Conservation (phyloP, 2,329 filamentous ascomycete species). For the Trichoderma citrinoviride region DNA sequence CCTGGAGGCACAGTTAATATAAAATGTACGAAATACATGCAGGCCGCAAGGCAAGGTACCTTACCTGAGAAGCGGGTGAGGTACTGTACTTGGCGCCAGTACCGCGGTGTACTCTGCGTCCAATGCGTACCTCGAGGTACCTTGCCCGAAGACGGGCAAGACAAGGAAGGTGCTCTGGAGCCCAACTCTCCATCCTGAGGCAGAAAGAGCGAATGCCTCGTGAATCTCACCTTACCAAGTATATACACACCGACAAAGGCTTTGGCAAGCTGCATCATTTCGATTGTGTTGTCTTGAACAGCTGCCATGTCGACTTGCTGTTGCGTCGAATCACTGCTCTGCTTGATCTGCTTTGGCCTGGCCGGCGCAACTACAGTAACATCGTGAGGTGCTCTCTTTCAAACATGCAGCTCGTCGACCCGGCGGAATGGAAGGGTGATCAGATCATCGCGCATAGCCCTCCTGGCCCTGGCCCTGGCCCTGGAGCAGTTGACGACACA, state of each 20-base stretch:
- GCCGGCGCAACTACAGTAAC: neutral
- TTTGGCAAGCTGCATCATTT: neutral
- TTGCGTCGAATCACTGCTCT: neutral
- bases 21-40: neutral
- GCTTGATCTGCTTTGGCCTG: neutral
- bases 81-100: neutral
- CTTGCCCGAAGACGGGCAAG: neutral
- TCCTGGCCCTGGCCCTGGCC: neutral
- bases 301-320: neutral
- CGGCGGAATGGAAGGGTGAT: slow-evolving; percentile 1
- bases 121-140: neutral
- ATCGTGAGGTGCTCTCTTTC: neutral
- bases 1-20: neutral
- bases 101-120: no score
- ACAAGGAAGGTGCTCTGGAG: neutral
- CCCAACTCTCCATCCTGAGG: neutral
- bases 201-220: neutral
- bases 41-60: neutral
- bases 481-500: neutral
- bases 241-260: neutral
- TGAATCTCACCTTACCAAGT: neutral
- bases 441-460: slow-evolving; percentile 4
- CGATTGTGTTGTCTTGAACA: no score
- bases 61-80: neutral
- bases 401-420: neutral